Base-by-base conservation (phyloP, 805 yeast species). In the Candida loeiensis region DNA sequence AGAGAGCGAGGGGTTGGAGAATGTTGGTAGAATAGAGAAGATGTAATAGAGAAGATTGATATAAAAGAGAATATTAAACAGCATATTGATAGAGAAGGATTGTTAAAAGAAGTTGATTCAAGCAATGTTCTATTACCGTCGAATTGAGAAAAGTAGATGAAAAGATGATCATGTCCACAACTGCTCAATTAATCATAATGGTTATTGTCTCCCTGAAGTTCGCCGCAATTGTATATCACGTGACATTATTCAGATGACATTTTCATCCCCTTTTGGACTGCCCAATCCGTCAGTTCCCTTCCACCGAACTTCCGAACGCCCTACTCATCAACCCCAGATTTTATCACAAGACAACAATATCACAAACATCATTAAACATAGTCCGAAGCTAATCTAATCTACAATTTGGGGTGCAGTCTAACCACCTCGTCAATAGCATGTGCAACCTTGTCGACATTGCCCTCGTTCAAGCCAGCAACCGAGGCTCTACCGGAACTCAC, bases 401-500 rank as follows among this genome's bases (percentile, higher is more conserved):
- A 48, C 32, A 48, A 45, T 42, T 48, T 48, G 4, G 51, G 40
- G 18, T 45, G 46, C 32, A 42, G 49, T 16, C 71, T 61, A 13
- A 84, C 88, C 43, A 84, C 95, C 58, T 80, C 86, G 60, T 87
- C 90, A 53, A 90, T 77, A 22, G 93, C 81, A 45, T 74, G 64
- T 36, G 96, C 96, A 37, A 90, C 93, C 55, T 77, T 70, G 41
- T 76, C 78, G 40, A 89, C 83, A 56, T 91, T 90, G 40, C 74
- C 66, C 40, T 80, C 81, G 66, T 87, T 91, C 61, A 91, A 74
- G 16, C 98, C 98, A 9, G 97, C 96, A 61, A 91, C 86, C 31
- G 95, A 85, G 36, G 95, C 91, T 61, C 98, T 79, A 36, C 98
- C 98, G 40, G 85, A 78, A 33, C 79, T 60, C 15, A 86, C 86